Base-by-base conservation (phyloP, 139 green algal species). In the Dunaliella sp. region DNA sequence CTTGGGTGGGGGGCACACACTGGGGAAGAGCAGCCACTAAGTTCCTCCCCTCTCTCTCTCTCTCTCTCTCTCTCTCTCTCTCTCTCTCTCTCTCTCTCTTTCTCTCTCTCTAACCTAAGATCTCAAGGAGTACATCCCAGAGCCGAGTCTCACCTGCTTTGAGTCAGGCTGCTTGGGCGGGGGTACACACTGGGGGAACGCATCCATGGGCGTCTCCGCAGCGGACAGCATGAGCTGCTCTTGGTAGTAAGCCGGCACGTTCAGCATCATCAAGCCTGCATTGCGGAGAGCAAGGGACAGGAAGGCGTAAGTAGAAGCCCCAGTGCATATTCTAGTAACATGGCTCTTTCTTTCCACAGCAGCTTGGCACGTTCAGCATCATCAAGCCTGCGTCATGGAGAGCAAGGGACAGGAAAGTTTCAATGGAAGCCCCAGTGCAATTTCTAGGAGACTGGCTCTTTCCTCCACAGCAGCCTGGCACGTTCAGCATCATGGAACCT, bases 211-310 rank as follows among this genome's bases (percentile, higher is more conserved):
- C 12, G 76, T 38, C 31, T 81, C 76, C 30, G 33, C 76, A 28
- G 76, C 33, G 2, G 33, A 33, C 2, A 81, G 34, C n/a, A 81
- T 33, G 76, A 81, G 33, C 76, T 81, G 76, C n/a, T 34, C 33
- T 12, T 34, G 76, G 30, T 36, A 24, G 31, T 81, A 81, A 12
- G 34, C 76, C 36, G 76, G 76, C 7, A 81, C 33, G 76, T 81
- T 81, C 12, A 81, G 76, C 76, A 81, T 81, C n/a, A 81, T 33
- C 76, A 81, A 31, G 76, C 76, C 76, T 81, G 76, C 76, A 34
- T n/a, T n/a, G n/a, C 48, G 16, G 7, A 65, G 16, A 65, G 48
- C 7, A 65, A 65, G 48, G 16, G 7, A 65, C 48, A 65, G 7
- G 16, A 65, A 65, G 48, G 32, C 28, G 73, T 78, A n/a, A 26